Percentiles rank a stretch among this genome's conserved stretches.
Evolutionary conservation across 192 early-diverging fungal genomes (phyloP).

Genomic region (Phlyctochytrium bullatum): DNA sequence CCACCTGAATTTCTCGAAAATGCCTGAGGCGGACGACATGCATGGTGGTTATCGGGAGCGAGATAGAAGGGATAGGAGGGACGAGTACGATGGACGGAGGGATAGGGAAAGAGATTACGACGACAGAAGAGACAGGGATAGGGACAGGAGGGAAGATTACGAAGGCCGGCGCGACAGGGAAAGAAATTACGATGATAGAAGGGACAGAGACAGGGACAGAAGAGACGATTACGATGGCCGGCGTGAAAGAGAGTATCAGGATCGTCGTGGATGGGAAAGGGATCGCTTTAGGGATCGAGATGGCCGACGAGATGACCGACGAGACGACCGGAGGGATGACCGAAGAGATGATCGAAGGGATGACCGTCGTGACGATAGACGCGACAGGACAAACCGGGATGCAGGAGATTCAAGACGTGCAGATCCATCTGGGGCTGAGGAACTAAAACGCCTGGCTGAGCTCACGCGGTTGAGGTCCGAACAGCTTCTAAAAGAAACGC

Average conservation of each 20-base stretch:
- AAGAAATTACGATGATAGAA: slow-evolving; percentile 24
- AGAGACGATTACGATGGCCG: slow-evolving; percentile 29
- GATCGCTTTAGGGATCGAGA: not conserved
- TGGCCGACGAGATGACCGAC: not conserved
- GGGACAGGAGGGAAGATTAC: slow-evolving; percentile 33
- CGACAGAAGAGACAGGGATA: slow-evolving; percentile 25
- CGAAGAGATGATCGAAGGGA: no score
- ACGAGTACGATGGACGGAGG: slow-evolving; percentile 36
- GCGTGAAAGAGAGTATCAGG: slow-evolving; percentile 10
- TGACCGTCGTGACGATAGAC: not conserved
- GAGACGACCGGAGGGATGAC: slow-evolving; percentile 1
- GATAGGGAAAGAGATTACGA: slow-evolving; percentile 32
- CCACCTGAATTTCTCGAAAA: not conserved
- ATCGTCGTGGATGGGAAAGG: not conserved
- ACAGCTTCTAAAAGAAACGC: not conserved
- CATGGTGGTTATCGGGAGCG: slow-evolving; percentile 15
- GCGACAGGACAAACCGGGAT: not conserved
- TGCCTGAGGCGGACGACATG: slow-evolving; percentile 1
- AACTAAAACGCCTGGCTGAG: not conserved
- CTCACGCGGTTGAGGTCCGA: not conserved
- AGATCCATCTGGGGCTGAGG: not conserved
- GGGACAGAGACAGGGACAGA: slow-evolving; percentile 29
- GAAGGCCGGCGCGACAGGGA: slow-evolving; percentile 15
- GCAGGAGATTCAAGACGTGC: not conserved
- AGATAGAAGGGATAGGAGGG: slow-evolving; percentile 23